A percentile compares a stretch with the other conserved stretches of the same genome.
phyloP scores from a whole-genome alignment of 352 stramenopile genomes.

The Pythium vanterpoolii region DNA sequence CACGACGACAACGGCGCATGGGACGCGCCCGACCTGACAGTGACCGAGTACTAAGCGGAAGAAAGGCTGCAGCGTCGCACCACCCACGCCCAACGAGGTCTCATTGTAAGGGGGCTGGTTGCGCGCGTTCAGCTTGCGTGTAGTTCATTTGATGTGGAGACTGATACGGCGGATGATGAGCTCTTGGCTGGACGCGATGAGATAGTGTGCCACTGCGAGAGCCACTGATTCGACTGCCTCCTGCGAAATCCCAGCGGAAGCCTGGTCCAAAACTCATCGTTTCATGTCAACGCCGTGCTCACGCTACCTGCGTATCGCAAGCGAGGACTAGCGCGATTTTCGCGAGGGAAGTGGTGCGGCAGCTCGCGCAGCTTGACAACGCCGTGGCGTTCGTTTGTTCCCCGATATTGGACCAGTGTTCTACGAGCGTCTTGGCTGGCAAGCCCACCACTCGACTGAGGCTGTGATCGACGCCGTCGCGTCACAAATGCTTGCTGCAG shows the following conservation, averaged over 20 bases:
- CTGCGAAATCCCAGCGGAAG: slow-evolving; percentile 33
- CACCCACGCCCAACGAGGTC: slow-evolving; percentile 37
- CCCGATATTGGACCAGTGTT: slow-evolving; percentile 59
- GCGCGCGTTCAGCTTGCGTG: slow-evolving; percentile 4
- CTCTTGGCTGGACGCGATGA: slow-evolving; percentile 20
- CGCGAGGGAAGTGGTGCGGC: slow-evolving; percentile 33
- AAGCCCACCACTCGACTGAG: slow-evolving; percentile 37
- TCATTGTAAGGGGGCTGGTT: slow-evolving; percentile 62
- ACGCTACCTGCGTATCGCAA: slow-evolving; percentile 48
- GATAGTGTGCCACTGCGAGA: slow-evolving; percentile 58
- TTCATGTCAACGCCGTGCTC: slow-evolving; percentile 58
- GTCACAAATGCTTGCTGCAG: neutral
- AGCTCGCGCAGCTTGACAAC: slow-evolving; percentile 27
- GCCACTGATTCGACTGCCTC: slow-evolving; percentile 52
- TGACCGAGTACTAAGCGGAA: slow-evolving; percentile 45
- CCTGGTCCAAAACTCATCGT: slow-evolving; percentile 39
- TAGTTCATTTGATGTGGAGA: neutral
- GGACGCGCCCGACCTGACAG: slow-evolving; percentile 18
- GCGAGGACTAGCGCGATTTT: slow-evolving; percentile 47
- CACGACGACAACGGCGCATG: slow-evolving; percentile 48
- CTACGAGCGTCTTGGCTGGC: slow-evolving; percentile 62
- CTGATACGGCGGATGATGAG: slow-evolving; percentile 18
- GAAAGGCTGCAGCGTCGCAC: slow-evolving; percentile 43
- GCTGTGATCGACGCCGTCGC: slow-evolving; percentile 30
- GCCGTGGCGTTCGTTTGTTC: slow-evolving; percentile 53